Conservation (phyloP, 176 grass and related monocot species). For the Zea luxurians region DNA sequence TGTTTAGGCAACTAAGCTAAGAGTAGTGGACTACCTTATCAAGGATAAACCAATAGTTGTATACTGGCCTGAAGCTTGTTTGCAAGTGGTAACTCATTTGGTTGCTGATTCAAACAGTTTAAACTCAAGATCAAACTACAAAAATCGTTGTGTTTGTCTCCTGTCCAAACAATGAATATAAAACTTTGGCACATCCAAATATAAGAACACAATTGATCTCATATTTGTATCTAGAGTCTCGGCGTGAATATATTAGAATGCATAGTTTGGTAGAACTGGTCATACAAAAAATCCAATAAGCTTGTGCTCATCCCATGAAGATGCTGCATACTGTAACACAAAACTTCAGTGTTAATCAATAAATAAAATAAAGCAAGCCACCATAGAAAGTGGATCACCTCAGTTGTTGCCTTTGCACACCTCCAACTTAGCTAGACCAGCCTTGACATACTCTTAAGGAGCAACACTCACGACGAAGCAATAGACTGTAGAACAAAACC, state of each 20-base stretch:
- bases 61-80: no score
- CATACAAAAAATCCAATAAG: constrained; percentile 91
- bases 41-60: no score
- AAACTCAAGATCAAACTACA: constrained; percentile 21
- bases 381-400: constrained; percentile 38
- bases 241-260: background rate
- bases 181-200: background rate
- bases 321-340: constrained; percentile 66
- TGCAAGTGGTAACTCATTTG: no score
- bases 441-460: constrained; percentile 93
- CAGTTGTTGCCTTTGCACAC: constrained; percentile 73
- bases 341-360: constrained; percentile 21
- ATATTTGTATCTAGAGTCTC: no score
- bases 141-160: background rate
- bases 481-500: no score
- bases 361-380: background rate
- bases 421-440: constrained; percentile 57
- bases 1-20: no score
- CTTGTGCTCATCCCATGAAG: constrained; percentile 92
- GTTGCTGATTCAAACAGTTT: background rate
- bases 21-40: no score
- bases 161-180: background rate
- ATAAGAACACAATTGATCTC: no score
- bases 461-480: constrained; percentile 56
- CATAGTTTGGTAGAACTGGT: background rate